Conservation (phyloP, 169 alveolate species). For the Plasmodium relictum region DNA sequence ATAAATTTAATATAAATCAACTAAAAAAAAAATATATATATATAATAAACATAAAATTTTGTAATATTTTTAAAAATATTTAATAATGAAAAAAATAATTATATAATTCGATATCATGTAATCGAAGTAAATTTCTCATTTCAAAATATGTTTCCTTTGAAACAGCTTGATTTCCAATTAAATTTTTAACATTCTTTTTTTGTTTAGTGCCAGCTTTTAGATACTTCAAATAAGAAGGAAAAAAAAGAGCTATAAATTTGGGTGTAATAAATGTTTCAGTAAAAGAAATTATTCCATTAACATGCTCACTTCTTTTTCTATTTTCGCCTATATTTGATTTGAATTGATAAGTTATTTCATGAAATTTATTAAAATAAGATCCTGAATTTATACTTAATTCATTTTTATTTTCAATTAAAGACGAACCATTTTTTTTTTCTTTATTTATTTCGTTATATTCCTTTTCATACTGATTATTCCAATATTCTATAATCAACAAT, state of each 20-base stretch:
- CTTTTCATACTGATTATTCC: conserved; percentile 24
- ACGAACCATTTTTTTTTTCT: background rate
- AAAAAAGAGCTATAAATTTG: conserved; percentile 72
- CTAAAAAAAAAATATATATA: too few species aligned
- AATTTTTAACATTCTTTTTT: conserved; percentile 48
- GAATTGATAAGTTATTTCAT: conserved; percentile 30
- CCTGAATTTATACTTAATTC: background rate
- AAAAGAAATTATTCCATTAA: conserved; percentile 33
- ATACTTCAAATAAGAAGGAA: conserved; percentile 69
- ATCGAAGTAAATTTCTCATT: conserved; percentile 50
- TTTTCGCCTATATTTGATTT: background rate
- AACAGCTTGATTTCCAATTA: conserved; percentile 67
- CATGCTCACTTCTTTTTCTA: conserved; percentile 40
- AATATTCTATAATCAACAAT: conserved; percentile 44
- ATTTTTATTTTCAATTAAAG: background rate
- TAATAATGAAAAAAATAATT: conserved; percentile 62
- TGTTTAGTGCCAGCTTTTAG: conserved; percentile 52
- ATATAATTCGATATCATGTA: conserved; percentile 52
- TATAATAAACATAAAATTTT: too few species aligned
- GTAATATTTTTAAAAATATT: background rate
- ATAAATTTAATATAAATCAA: too few species aligned
- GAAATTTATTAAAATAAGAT: conserved; percentile 31
- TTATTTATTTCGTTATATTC: background rate
- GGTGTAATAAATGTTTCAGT: conserved; percentile 74
- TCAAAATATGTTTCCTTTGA: conserved; percentile 72